phyloP scores from a whole-genome alignment of 306 rosid genomes.

The Ziziphus jujuba region DNA sequence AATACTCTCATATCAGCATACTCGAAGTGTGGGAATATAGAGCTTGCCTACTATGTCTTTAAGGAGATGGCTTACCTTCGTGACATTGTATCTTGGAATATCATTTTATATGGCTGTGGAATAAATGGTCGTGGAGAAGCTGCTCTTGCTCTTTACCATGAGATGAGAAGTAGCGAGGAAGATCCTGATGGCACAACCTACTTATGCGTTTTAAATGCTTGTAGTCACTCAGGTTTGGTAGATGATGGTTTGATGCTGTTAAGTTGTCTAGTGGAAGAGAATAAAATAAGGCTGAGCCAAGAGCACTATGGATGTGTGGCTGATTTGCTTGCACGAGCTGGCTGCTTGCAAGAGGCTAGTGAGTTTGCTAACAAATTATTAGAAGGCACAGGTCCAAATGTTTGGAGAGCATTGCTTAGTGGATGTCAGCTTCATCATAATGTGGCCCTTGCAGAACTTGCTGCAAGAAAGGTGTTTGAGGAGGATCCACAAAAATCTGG shows the following conservation, averaged over 20 bases:
- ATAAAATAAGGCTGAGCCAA: constrained; percentile 2
- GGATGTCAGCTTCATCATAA: constrained; percentile 18
- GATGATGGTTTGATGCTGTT: constrained; percentile 15
- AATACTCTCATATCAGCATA: constrained; percentile 17
- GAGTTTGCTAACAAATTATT: constrained; percentile 12
- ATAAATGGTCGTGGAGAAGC: constrained; percentile 13
- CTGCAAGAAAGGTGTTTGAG: constrained; percentile 2
- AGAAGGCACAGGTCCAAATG: constrained; percentile 8
- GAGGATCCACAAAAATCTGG: constrained; percentile 1
- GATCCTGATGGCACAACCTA: constrained; percentile 19
- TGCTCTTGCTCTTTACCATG: constrained; percentile 11
- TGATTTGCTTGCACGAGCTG: constrained; percentile 19
- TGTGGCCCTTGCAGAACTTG: constrained; percentile 16
- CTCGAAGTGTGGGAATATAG: constrained; percentile 16
- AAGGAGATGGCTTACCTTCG: constrained; percentile 16
- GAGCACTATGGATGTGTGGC: constrained; percentile 21
- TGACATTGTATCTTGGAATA: constrained; percentile 16
- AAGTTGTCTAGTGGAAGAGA: constrained; percentile 5
- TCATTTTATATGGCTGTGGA: constrained; percentile 6
- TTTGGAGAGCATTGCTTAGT: constrained; percentile 20
- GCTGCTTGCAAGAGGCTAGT: constrained; percentile 12
- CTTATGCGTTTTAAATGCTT: constrained; percentile 17
- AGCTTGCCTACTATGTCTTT: constrained; percentile 13
- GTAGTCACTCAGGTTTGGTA: constrained; percentile 17
- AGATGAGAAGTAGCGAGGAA: constrained; percentile 4